Evolutionary conservation across 192 early-diverging fungal species (phyloP), one percentile per base, ranked within the genome.

Genomic region (Umbelopsis ramanniana): DNA sequence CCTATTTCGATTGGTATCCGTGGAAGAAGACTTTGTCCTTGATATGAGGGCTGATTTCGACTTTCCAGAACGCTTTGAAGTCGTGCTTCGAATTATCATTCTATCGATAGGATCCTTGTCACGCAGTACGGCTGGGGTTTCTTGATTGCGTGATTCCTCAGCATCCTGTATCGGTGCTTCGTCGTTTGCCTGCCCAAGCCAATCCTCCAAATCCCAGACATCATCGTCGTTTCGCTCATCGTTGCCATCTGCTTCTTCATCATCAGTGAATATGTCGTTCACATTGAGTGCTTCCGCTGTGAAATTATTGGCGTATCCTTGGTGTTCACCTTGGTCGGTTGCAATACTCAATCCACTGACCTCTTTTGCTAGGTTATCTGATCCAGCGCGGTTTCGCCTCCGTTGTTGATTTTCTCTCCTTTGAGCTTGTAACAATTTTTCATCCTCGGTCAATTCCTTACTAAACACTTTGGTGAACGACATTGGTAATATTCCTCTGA

Each of bases 391-490:
- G 14, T 63, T 63, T 19, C 33, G 26, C 24, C 17, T 38, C 0
- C 11, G 4, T 4, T 63, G 57, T 29, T 14, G 26, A 12, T 63
- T 29, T 37, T 22, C 57, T 37, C 14, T 6, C 3, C 57, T 22
- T 37, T 15, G 26, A 7, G 57, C 23, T 63, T 63, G 38, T 21
- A 52, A 10, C 43, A 26, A 9, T 22, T 69, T 47, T 29, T 70
- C 26, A 22, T 70, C 69, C 29, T 70, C 69, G 6, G 47, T 53
- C 29, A 70, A 22, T 53, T 70, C 48, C 22, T 50, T 53, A 21
- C 46, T 40, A 70, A 47, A 70, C 48, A 70, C 69, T 53, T 70
- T 70, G 47, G 69, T 70, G 10, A 70, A 70, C 1, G 69, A 70
- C 33, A 40, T 50, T 0, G 69, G 69, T 11, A 70, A 53, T 0